phyloP scores from a whole-genome alignment of 345 rosid species.

The Ceriops tagal region DNA sequence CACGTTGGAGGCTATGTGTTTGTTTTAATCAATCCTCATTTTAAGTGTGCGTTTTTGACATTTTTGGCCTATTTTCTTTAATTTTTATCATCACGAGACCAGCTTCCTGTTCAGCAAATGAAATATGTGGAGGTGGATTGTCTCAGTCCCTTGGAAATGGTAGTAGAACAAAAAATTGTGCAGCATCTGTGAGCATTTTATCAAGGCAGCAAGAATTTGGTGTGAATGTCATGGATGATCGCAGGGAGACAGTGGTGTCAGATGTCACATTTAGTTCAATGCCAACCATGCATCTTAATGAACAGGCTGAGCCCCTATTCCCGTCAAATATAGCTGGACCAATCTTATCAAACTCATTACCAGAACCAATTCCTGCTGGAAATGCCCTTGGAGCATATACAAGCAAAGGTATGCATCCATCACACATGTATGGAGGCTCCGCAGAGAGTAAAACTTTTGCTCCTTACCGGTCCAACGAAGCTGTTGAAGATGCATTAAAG shows the following conservation, averaged over 20 bases:
- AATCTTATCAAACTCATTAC: slow-evolving; percentile 41
- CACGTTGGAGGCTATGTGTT: background rate
- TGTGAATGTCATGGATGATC: slow-evolving; percentile 17
- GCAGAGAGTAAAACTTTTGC: slow-evolving; percentile 38
- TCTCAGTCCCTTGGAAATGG: slow-evolving; percentile 27
- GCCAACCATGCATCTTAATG: slow-evolving; percentile 56
- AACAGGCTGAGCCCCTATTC: slow-evolving; percentile 13
- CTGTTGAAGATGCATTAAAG: slow-evolving; percentile 59
- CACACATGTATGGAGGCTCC: slow-evolving; percentile 26
- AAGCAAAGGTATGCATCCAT: slow-evolving; percentile 29
- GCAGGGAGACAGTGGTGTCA: slow-evolving; percentile 30
- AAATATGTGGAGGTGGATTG: slow-evolving; percentile 37
- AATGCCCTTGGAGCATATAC: slow-evolving; percentile 26
- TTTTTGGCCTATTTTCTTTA: background rate
- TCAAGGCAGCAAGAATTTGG: slow-evolving; percentile 31
- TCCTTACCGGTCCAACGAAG: slow-evolving; percentile 58
- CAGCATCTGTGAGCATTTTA: slow-evolving; percentile 21
- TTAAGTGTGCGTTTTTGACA: background rate
- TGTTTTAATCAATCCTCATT: background rate
- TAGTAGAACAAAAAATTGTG: slow-evolving; percentile 28
- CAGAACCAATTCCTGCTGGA: slow-evolving; percentile 36
- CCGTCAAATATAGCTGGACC: slow-evolving; percentile 32
- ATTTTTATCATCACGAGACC: slow-evolving; percentile 2
- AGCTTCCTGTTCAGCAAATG: slow-evolving; percentile 38
- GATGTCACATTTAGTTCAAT: slow-evolving; percentile 49